These are phyloP conservation scores for Bertia moriformis DNA, from an alignment of 2,329 filamentous ascomycete species.

Conservation along the genomic window DNA sequence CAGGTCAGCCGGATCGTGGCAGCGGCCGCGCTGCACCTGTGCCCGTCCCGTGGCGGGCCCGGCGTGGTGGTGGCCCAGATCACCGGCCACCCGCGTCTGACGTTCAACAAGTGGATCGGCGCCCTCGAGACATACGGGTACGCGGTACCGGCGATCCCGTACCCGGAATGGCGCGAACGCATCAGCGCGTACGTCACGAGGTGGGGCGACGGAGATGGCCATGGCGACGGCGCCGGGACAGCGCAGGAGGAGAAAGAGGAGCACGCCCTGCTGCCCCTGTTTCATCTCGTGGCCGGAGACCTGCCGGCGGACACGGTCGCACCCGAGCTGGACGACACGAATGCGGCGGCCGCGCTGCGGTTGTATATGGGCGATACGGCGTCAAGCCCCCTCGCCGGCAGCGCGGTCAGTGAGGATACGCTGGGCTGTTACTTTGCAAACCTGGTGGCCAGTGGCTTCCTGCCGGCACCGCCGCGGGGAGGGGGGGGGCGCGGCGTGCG, in stretches of 20 bases:
- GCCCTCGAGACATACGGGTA: slow-evolving; percentile 63
- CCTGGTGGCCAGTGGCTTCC: too few relatives aligned
- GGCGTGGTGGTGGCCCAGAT: slow-evolving; percentile 55
- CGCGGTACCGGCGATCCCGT: slow-evolving; percentile 47
- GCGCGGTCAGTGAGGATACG: too few relatives aligned
- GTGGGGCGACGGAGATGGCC: too few relatives aligned
- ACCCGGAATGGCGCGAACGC: slow-evolving; percentile 52
- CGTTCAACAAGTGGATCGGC: slow-evolving; percentile 64
- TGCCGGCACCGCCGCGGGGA: too few relatives aligned
- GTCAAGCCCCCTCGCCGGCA: too few relatives aligned
- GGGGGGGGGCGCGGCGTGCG: too few relatives aligned
- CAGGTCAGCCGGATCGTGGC: slow-evolving; percentile 70
- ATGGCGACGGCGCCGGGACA: too few relatives aligned
- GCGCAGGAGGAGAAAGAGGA: slow-evolving; percentile 48
- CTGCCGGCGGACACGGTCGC: slow-evolving; percentile 57
- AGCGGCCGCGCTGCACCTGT: slow-evolving; percentile 54
- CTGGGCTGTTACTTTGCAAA: too few relatives aligned
- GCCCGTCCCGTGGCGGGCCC: too few relatives aligned
- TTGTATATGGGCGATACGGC: too few relatives aligned
- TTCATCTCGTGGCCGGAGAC: slow-evolving; percentile 58
- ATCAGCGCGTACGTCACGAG: slow-evolving; percentile 59
- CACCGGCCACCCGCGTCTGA: slow-evolving; percentile 64
- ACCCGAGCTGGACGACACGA: slow-evolving; percentile 60
- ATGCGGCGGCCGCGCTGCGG: slow-evolving; percentile 53
- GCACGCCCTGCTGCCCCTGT: slow-evolving; percentile 60